A percentile compares a stretch with the other conserved stretches of the same genome.
Conservation (phyloP, 1,284 basidiomycete genomes). For the Malassezia yamatoensis region DNA sequence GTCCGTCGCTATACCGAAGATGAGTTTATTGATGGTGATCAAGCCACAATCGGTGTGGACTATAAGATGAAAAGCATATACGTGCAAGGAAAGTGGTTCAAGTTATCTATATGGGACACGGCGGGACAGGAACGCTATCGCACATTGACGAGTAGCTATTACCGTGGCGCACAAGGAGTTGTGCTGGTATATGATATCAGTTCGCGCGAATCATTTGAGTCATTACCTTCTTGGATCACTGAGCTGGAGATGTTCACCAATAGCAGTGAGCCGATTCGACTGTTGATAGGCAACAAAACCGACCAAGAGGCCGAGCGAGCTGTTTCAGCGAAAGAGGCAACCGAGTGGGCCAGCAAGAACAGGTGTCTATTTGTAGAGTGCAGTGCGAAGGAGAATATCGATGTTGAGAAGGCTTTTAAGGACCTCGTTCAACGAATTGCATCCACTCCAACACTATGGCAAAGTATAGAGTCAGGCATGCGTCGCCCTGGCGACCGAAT, state of each 20-base stretch:
- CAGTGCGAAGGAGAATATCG: slow-evolving; percentile 42
- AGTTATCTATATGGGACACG: slow-evolving; percentile 55
- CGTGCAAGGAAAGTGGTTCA: slow-evolving; percentile 52
- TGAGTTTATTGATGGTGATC: slow-evolving; percentile 87
- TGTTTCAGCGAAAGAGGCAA: slow-evolving; percentile 68
- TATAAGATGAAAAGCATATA: slow-evolving; percentile 53
- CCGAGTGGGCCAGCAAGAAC: slow-evolving; percentile 69
- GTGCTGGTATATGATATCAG: slow-evolving; percentile 93
- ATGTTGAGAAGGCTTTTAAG: slow-evolving; percentile 42
- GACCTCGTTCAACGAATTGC: slow-evolving; percentile 42
- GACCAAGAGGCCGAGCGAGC: slow-evolving; percentile 83
- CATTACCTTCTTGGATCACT: slow-evolving; percentile 79
- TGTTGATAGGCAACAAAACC: slow-evolving; percentile 86
- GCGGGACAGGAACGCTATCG: slow-evolving; percentile 52
- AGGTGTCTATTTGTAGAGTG: slow-evolving; percentile 75
- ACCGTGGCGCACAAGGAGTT: slow-evolving; percentile 84
- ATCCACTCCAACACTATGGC: slow-evolving; percentile 40
- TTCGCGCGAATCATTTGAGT: slow-evolving; percentile 79
- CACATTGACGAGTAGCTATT: slow-evolving; percentile 83
- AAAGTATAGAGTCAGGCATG: slow-evolving; percentile 27
- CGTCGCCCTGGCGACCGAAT: slow-evolving; percentile 43
- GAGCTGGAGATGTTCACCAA: slow-evolving; percentile 85
- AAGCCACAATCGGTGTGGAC: slow-evolving; percentile 70
- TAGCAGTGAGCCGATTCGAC: slow-evolving; percentile 67
- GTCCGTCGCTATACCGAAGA: slow-evolving; percentile 89